These are phyloP conservation scores for Salix dunnii DNA, from an alignment of 345 rosid genomes.

Conservation along the genomic window DNA sequence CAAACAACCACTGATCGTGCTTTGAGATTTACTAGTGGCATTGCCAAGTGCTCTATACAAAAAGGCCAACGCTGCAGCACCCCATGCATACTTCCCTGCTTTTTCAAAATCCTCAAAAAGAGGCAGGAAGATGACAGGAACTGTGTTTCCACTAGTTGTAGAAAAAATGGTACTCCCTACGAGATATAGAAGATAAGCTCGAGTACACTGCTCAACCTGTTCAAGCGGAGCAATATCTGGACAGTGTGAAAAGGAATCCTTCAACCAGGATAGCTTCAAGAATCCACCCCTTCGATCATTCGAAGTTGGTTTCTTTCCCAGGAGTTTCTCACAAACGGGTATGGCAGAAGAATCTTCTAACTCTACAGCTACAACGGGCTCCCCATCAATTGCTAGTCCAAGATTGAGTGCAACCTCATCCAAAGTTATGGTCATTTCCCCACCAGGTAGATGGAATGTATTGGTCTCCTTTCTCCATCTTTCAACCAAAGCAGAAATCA, in stretches of 20 bases:
- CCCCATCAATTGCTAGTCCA: constrained; percentile 84
- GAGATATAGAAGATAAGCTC: constrained; percentile 85
- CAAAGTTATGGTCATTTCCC: constrained; percentile 89
- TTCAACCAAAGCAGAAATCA: constrained; percentile 92
- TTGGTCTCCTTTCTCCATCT: constrained; percentile 96
- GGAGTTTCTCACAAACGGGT: constrained; percentile 59
- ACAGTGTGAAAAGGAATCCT: constrained; percentile 72
- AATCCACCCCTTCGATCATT: constrained; percentile 90
- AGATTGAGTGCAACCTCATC: constrained; percentile 68
- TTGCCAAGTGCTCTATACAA: constrained; percentile 92
- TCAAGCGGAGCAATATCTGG: constrained; percentile 58
- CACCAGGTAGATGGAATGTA: constrained; percentile 75
- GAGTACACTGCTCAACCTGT: constrained; percentile 57
- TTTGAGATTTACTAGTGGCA: constrained; percentile 87
- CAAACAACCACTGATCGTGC: constrained; percentile 93
- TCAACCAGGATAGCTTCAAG: constrained; percentile 95
- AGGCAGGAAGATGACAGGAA: constrained; percentile 92
- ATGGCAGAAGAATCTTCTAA: constrained; percentile 62
- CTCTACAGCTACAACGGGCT: constrained; percentile 65
- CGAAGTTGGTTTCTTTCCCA: constrained; percentile 62
- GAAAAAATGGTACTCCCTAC: constrained; percentile 93
- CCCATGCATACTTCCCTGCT: constrained; percentile 89
- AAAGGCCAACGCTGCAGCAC: constrained; percentile 90
- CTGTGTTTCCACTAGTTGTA: constrained; percentile 89
- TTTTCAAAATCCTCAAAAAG: constrained; percentile 71